Evolutionary conservation across 345 rosid genomes (phyloP).

Genomic region (Aquilaria sinensis): DNA sequence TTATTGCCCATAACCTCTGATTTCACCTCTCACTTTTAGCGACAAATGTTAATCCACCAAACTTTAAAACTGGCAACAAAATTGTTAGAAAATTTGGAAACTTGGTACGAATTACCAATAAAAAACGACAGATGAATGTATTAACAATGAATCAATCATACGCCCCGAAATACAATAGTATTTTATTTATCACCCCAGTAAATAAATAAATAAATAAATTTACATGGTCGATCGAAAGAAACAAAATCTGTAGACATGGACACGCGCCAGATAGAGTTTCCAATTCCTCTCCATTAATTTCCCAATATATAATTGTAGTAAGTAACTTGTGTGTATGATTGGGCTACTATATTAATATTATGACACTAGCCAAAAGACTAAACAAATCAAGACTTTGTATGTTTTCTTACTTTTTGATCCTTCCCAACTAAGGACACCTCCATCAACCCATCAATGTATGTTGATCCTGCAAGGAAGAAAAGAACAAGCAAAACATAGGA

Average conservation of each 20-base stretch:
- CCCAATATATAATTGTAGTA: background rate
- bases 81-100: too few species aligned
- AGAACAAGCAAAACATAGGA: background rate
- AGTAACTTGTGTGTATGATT: background rate
- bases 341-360: too few species aligned
- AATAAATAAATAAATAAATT: background rate
- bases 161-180: background rate
- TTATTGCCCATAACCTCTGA: background rate
- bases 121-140: background rate
- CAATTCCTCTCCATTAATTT: background rate
- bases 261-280: background rate
- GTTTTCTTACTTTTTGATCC: too few species aligned
- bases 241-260: constrained; percentile 4
- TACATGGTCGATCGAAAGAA: background rate
- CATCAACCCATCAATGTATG: background rate
- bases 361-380: too few species aligned
- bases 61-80: too few species aligned
- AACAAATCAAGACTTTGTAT: too few species aligned
- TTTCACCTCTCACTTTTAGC: background rate
- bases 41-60: too few species aligned
- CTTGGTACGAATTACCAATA: too few species aligned
- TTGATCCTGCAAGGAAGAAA: constrained; percentile 11
- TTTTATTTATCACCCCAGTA: background rate
- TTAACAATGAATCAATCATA: background rate
- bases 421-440: too few species aligned